Base-by-base conservation (phyloP, 2,329 filamentous ascomycete species). In the Aspergillus neoniger region DNA sequence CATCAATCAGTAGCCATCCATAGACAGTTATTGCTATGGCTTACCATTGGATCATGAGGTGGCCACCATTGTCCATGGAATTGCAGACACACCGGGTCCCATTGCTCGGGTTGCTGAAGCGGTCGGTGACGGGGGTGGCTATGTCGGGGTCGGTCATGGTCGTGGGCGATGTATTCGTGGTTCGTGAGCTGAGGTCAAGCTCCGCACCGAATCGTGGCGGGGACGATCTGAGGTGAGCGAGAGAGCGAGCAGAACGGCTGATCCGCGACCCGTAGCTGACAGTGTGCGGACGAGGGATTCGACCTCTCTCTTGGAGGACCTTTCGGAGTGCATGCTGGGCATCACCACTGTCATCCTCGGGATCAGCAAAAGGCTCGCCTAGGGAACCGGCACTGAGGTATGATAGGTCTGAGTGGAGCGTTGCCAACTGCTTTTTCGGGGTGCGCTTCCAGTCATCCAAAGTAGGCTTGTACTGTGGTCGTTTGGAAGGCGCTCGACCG, bases 71-170 rank as follows among this genome's bases (percentile, higher is more conserved):
- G 43, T 84, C 81, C 55, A 79, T 75, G 15, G 81, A 80, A 54
- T 83, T 81, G 68, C 86, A 88, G 25, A 86, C 72, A 70, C 86
- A 88, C 39, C 85, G 80, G 9, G 85, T 86, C 38, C 81, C 81
- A 62, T 75, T 80, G 62, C 80, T 81, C 9, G 80, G 81, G 19
- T 81, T 79, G 65, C 78, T 83, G 62, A 80, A 82, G 41, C 81
- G 80, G 57, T 84, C 82, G 15, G 82, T 84, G 60, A 77, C 82
- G 2, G 83, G 83, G 0, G 83, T 85, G 2, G 78, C 77, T 54
- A 83, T 65, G 57, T 80, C 80, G 9, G 80, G 77, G 62, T 83
- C 80, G 8, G 81, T 80, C 59, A 81, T 76, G 28, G 80, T 83
- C 2, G 80, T 81, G 17, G 83, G 82, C n/a, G 81, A 82, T 19